Evolutionary conservation across 306 rosid genomes (phyloP).

Genomic region (Abrus pulchellus): DNA sequence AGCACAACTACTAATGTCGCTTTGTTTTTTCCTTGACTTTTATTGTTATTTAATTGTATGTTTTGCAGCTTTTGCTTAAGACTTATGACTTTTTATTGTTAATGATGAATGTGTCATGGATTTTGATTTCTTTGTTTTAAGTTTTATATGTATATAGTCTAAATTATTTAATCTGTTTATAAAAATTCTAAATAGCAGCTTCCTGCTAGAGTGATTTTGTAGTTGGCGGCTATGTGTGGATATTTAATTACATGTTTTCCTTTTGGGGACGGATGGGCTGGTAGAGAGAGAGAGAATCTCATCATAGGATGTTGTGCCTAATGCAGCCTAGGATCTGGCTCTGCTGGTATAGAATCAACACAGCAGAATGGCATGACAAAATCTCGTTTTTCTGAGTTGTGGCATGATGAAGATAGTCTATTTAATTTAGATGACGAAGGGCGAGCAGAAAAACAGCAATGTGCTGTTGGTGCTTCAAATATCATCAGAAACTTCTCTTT

Average conservation of each 20-base stretch:
- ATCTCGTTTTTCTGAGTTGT: conserved; percentile 74
- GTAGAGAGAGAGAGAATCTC: conserved; percentile 46
- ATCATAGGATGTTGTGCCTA: conserved; percentile 45
- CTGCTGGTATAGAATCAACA: conserved; percentile 63
- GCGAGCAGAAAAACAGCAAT: conserved; percentile 87
- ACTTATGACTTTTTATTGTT: no score
- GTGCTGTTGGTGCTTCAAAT: conserved; percentile 97
- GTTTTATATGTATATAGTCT: no score
- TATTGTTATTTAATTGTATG: no score
- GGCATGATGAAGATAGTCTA: conserved; percentile 91
- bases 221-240: no score
- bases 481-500: conserved; percentile 93
- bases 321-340: conserved; percentile 69
- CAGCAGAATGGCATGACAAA: conserved; percentile 62
- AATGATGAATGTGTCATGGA: no score
- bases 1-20: no score
- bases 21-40: no score
- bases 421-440: conserved; percentile 95
- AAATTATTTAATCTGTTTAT: no score
- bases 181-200: no score
- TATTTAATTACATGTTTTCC: neutral
- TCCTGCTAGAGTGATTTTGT: no score
- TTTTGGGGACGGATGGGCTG: conserved; percentile 23
- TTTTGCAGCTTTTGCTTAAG: no score
- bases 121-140: no score